Base-by-base conservation (phyloP, 352 stramenopile genomes). In the Globisporangium uncinulatum region DNA sequence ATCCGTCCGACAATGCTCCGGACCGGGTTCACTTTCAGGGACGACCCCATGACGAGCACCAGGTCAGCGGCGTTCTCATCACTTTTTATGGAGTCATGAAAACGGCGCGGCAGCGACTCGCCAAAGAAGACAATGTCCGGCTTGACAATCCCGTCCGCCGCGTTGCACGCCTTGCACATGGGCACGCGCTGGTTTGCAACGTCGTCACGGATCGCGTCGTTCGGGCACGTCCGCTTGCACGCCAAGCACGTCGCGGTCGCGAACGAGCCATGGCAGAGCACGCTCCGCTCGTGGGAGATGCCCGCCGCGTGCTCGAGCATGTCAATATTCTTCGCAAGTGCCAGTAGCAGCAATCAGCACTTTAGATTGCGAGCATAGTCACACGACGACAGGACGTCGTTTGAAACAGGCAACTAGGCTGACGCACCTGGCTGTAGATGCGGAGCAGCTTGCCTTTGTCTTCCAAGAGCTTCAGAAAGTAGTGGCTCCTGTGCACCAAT, bases 31-130 rank as follows among this genome's bases (percentile, higher is more conserved):
- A 99, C 97, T 55, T 97, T 97, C 9, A 99, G 75, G 10, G 92
- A 99, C 11, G 97, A 99, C 46, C 97, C 97, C 82, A 99, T 99
- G n/a, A 99, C 96, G 42, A 99, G 88, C 32, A 99, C 75, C 6
- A 98, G 79, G 73, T 99, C 96, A 17, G 89, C 93, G 61, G 86
- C 81, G 47, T 76, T 71, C 67, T 90, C 84, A 57, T 89, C 81
- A 42, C 68, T 74, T 67, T 87, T 87, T 42, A 91, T 89, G 36
- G 82, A 81, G 59, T 93, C 79, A 57, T 89, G 81, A 62, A 99
- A 98, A 56, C 75, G 84, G 49, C 86, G 68, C 15, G 87, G 79
- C 37, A 99, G 66, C 0, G 85, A 92, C 76, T 99, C 95, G 31
- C 96, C 96, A 69, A 99, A 99, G 65, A 99, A 99, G 1, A 97